Conservation (phyloP, 805 yeast genomes). For the Yarrowia sp. region DNA sequence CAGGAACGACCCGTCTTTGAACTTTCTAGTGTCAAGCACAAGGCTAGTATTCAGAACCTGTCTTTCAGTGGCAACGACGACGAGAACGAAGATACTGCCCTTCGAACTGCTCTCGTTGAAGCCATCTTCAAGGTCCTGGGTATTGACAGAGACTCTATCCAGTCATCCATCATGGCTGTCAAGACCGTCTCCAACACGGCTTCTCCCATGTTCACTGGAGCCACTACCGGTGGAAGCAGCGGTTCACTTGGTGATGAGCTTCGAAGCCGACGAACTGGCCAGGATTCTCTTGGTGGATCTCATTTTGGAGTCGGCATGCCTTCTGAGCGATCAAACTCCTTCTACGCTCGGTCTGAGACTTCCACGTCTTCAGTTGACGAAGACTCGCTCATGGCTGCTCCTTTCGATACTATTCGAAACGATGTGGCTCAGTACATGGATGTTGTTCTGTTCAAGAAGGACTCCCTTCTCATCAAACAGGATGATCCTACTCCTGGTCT, state of each 20-base stretch:
- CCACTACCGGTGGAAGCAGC: constrained; percentile 2
- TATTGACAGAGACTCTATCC: constrained; percentile 52
- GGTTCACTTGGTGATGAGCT: constrained; percentile 27
- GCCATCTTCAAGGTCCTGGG: constrained; percentile 75
- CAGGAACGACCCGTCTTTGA: constrained; percentile 38
- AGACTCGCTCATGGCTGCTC: constrained; percentile 47
- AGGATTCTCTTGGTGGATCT: constrained; percentile 2
- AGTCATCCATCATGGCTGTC: constrained; percentile 23
- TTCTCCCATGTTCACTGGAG: constrained; percentile 35
- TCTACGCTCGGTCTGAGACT: constrained; percentile 20
- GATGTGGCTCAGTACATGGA: constrained; percentile 56
- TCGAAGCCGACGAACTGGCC: constrained; percentile 31
- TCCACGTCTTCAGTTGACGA: constrained; percentile 17
- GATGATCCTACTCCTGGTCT: constrained; percentile 75
- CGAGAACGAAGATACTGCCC: constrained; percentile 72
- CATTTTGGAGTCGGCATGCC: neutral
- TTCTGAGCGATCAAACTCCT: constrained; percentile 16
- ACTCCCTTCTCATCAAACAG: constrained; percentile 65
- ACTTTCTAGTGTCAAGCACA: constrained; percentile 3
- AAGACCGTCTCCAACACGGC: constrained; percentile 25
- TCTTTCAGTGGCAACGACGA: constrained; percentile 53
- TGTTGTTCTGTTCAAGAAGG: constrained; percentile 60
- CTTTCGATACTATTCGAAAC: constrained; percentile 44
- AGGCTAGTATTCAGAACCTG: constrained; percentile 23
- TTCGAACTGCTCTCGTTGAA: constrained; percentile 71